These are phyloP conservation scores for Spongospora subterranea DNA, from an alignment of 208 protist species.

Conservation along the genomic window DNA sequence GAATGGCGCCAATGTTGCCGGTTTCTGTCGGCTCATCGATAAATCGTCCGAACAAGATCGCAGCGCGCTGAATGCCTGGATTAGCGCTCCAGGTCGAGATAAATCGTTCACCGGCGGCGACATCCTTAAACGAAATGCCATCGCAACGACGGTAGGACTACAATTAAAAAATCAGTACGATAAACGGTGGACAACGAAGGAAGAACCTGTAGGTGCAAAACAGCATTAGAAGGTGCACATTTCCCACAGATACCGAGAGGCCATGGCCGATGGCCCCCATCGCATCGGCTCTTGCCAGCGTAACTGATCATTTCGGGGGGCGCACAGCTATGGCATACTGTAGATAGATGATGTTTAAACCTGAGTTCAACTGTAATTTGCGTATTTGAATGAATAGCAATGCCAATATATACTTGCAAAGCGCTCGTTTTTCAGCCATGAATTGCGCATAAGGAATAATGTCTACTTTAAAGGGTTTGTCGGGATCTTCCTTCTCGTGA, in stretches of 20 bases:
- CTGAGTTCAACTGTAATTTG: background rate
- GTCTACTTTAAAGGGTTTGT: slow-evolving; percentile 25
- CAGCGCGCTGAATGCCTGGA: slow-evolving; percentile 14
- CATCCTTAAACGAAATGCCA: slow-evolving; percentile 49
- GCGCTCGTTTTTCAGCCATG: slow-evolving; percentile 10
- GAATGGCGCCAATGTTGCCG: slow-evolving; percentile 39
- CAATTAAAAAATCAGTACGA: background rate
- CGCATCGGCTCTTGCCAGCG: background rate
- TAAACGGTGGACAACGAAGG: background rate
- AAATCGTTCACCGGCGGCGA: slow-evolving; percentile 29
- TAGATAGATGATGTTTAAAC: slow-evolving; percentile 19
- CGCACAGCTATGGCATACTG: slow-evolving; percentile 7
- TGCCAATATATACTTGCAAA: too few relatives aligned
- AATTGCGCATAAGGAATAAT: slow-evolving; percentile 18
- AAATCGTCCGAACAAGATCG: slow-evolving; percentile 41
- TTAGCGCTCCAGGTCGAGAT: background rate
- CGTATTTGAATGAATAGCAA: background rate
- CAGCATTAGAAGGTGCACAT: slow-evolving; percentile 42
- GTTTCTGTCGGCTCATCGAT: slow-evolving; percentile 38
- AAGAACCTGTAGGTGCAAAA: background rate
- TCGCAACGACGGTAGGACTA: slow-evolving; percentile 26
- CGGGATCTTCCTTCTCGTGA: background rate
- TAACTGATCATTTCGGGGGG: background rate
- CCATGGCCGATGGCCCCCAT: slow-evolving; percentile 39
- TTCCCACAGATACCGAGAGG: slow-evolving; percentile 51